Evolutionary conservation across 257 asterid genomes (phyloP).

Genomic region (Solanum ossicruentum): DNA sequence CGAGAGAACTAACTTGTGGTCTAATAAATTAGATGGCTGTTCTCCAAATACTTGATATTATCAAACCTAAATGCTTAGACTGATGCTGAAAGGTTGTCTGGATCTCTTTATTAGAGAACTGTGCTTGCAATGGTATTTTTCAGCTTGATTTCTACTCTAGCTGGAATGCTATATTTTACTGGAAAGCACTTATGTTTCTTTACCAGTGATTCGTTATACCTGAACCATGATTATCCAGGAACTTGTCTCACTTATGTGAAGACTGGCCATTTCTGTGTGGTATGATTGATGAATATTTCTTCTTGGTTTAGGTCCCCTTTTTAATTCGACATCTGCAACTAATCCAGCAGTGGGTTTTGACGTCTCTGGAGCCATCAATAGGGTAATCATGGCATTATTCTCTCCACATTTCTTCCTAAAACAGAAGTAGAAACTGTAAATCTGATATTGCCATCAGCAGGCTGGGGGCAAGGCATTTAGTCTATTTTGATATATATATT

Average conservation of each 20-base stretch:
- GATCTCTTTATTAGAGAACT: neutral
- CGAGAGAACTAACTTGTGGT: neutral
- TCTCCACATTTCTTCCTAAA: neutral
- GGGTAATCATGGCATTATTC: constrained; percentile 22
- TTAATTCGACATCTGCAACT: constrained; percentile 24
- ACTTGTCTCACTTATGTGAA: neutral
- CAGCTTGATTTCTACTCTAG: neutral
- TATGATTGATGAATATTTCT: neutral
- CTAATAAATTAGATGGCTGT: neutral
- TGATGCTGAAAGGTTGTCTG: neutral
- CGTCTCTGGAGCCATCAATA: constrained; percentile 31
- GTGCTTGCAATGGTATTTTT: neutral
- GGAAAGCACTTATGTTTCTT: neutral
- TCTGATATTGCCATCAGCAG: neutral
- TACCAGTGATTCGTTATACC: neutral
- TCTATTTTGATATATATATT: neutral
- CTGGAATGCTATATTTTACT: neutral
- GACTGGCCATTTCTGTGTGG: neutral
- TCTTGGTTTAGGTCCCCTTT: constrained; percentile 27
- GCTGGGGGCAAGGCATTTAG: neutral
- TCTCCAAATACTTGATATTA: neutral
- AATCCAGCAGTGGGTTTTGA: constrained; percentile 32
- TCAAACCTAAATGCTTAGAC: neutral
- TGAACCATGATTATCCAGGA: neutral
- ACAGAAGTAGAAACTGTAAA: neutral